phyloP scores from a whole-genome alignment of 495 filamentous ascomycete species.

The Thermothielavioides terrestris region DNA sequence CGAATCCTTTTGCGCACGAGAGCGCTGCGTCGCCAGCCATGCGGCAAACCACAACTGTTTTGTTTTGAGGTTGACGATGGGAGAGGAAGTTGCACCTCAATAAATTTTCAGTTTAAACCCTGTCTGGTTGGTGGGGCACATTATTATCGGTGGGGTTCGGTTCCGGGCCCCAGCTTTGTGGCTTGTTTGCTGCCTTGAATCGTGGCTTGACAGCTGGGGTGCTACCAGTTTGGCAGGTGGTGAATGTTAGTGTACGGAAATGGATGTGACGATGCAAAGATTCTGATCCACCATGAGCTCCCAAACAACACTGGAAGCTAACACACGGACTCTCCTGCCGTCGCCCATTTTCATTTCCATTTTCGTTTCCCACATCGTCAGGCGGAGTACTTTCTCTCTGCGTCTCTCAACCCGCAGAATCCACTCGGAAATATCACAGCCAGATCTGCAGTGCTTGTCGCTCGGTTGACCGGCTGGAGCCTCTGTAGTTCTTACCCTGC shows the following conservation, averaged over 20 bases:
- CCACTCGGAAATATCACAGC: neutral
- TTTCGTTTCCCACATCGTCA: neutral
- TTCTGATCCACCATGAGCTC: too few relatives aligned
- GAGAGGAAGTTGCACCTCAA: neutral
- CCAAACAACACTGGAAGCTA: neutral
- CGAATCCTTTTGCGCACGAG: too few relatives aligned
- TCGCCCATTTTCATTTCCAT: neutral
- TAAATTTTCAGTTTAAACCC: slow-evolving; percentile 13
- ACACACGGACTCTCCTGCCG: neutral
- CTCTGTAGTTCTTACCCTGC: neutral
- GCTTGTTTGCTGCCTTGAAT: neutral
- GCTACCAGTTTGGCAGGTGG: too few relatives aligned
- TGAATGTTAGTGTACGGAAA: too few relatives aligned
- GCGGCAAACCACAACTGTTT: too few relatives aligned
- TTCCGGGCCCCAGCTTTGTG: neutral
- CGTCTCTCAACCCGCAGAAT: neutral
- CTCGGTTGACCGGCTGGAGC: neutral
- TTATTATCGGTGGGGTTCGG: too few relatives aligned
- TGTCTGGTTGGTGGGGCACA: neutral
- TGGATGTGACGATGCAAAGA: too few relatives aligned
- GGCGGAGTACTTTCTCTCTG: neutral
- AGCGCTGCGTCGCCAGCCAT: too few relatives aligned
- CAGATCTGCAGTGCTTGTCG: too few relatives aligned
- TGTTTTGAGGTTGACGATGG: too few relatives aligned
- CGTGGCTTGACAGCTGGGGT: neutral